Evolutionary conservation across 352 stramenopile genomes (phyloP), one percentile per base, ranked within the genome.

Genomic region (Lagenidium giganteum): DNA sequence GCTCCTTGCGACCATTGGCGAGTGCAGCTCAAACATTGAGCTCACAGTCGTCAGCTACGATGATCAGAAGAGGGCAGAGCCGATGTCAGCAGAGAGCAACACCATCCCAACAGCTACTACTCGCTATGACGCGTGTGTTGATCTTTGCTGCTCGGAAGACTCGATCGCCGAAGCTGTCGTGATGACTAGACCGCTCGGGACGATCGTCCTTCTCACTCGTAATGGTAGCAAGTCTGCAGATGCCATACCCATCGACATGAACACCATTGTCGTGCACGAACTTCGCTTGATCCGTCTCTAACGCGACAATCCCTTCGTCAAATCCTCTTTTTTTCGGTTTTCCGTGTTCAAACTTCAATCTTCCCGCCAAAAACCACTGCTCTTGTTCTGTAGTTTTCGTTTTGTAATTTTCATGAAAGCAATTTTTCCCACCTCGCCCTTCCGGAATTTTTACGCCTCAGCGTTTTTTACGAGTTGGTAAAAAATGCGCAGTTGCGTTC

Each of bases 181-280:
- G n/a, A n/a, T n/a, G n/a, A n/a, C n/a, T n/a, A n/a, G n/a, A 1
- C 61, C 66, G 8, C 61, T 51, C 8, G 25, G 45, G 9, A 54
- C 47, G 5, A 20, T 86, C 12, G 36, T 39, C 6, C 30, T 66
- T 22, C 30, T 45, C 3, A 3, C 38, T 2, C 22, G 16, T 4
- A 38, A 45, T 31, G 16, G n/a, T 9, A 21, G 11, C 26, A 33
- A n/a, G 22, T 36, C 8, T 21, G 16, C 8, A 26, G 8, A 31
- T 8, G 11, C 33, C 3, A 37, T 50, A 3, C 34, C 54, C 14
- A 66, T 89, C 55, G 63, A 87, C 47, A 76, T 90, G 67, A 90
- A 90, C 31, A 33, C 61, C 2, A 61, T 90, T 6, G 78, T 87
- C 14, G 74, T 90, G 13, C 70, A 73, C 16, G 78, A 90, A 25